phyloP scores from a whole-genome alignment of 176 grass and related monocot species.

The Paspalum vaginatum region DNA sequence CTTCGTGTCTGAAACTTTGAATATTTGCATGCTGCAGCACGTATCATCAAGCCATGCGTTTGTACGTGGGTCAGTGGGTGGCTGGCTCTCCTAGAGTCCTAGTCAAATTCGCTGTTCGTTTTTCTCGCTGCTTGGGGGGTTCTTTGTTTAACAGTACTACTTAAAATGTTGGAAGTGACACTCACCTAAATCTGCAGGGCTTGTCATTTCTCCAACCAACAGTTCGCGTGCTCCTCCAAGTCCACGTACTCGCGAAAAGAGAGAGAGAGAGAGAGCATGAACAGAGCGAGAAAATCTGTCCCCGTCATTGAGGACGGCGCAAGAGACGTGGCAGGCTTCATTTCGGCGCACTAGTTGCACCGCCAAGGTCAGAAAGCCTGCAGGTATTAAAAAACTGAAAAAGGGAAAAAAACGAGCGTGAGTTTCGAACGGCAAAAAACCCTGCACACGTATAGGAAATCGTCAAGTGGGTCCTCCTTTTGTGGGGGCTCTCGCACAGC shows the following conservation, averaged over 20 bases:
- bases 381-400: constrained; percentile 4
- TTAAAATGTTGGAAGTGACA: not conserved
- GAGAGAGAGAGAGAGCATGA: not conserved
- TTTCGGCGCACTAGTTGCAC: constrained; percentile 8
- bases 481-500: constrained; percentile 4
- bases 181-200: not conserved
- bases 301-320: constrained; percentile 2
- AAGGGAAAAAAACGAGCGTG: not conserved
- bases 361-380: not conserved
- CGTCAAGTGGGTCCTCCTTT: constrained; percentile 31
- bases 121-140: too few species aligned
- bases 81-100: not conserved
- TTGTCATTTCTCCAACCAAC: constrained; percentile 31
- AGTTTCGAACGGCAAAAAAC: constrained; percentile 48
- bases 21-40: not conserved
- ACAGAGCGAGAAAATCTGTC: not conserved
- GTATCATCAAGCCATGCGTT: not conserved
- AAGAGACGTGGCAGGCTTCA: not conserved
- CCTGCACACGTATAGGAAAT: constrained; percentile 32
- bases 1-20: constrained; percentile 11
- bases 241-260: not conserved
- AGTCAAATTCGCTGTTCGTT: constrained; percentile 17
- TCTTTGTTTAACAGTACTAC: too few species aligned
- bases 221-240: not conserved
- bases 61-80: not conserved